Base-by-base conservation (phyloP, 352 stramenopile genomes). In the Phytophthora cactorum region DNA sequence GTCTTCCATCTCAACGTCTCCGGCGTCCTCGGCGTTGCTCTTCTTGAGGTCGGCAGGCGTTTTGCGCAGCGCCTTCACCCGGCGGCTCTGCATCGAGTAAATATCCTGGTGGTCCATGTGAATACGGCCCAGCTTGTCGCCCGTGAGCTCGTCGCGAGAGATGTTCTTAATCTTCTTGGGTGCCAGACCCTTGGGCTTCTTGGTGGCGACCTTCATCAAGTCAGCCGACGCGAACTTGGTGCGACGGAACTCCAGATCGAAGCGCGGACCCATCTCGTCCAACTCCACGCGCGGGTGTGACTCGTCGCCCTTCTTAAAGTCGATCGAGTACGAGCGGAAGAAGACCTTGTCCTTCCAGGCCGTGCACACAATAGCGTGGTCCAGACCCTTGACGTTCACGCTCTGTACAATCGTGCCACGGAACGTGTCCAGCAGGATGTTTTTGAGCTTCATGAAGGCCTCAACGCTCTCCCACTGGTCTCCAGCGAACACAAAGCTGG, bases 91-190 rank as follows among this genome's bases (percentile, higher is more conserved):
- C 89, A 98, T 98, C 66, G 91, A 96, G 74, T 98, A 97, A 67
- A 99, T 89, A 82, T 99, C 93, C 82, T 99, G 97, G 72, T 92
- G 95, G 45, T 98, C 96, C 59, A 99, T 84, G 86, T 99, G 98
- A 81, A 99, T 92, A 66, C 96, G 92, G 65, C 97, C 98, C 63
- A 99, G 79, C 72, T 98, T 99, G 82, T 99, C 97, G 69, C 97
- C 97, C 77, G 98, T 98, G 51, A 98, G 80, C 73, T 99, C 98
- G 63, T 98, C 97, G 75, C 82, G 81, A 74, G 97, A 96, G 72
- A 99, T 98, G 75, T 98, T 98, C 89, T 99, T 99, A 75, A 98
- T 91, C 89, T 99, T 99, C 82, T 98, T 99, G 25, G 90, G 79
- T 52, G 94, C 88, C 49, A 97, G 69, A 52, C 86, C 90, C 82